Evolutionary conservation across 345 rosid genomes (phyloP).

Genomic region (Citrus mangshanensis): DNA sequence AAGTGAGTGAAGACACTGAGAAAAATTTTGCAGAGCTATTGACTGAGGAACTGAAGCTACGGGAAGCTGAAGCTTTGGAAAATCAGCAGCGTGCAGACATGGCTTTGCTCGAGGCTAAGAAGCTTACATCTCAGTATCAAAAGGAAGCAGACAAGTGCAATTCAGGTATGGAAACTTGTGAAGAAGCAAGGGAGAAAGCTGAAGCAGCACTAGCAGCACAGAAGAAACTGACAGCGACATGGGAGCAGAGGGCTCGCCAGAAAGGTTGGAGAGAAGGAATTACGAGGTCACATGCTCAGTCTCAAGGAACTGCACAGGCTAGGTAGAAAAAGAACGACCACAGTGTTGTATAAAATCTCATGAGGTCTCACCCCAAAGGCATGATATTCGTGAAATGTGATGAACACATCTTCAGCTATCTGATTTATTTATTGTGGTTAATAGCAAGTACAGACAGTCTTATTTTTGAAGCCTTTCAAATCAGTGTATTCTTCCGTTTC

Average conservation of each 20-base stretch:
- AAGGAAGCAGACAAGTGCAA: slow-evolving; percentile 98
- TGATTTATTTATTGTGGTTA: slow-evolving; percentile 1
- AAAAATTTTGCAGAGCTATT: slow-evolving; percentile 75
- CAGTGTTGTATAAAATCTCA: neutral
- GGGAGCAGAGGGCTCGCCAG: slow-evolving; percentile 87
- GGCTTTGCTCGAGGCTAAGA: slow-evolving; percentile 92
- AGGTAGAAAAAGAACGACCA: slow-evolving; percentile 19
- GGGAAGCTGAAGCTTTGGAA: slow-evolving; percentile 78
- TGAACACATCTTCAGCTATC: neutral
- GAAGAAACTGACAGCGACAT: slow-evolving; percentile 63
- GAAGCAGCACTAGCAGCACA: slow-evolving; percentile 67
- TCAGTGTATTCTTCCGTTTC: neutral
- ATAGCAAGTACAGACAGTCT: neutral
- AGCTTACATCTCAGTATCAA: slow-evolving; percentile 82
- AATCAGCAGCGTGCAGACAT: slow-evolving; percentile 69
- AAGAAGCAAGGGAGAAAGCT: slow-evolving; percentile 89
- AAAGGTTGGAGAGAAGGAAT: slow-evolving; percentile 82
- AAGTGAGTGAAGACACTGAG: slow-evolving; percentile 77
- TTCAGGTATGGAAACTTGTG: slow-evolving; percentile 97
- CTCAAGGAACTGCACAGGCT: slow-evolving; percentile 51
- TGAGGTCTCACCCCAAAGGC: slow-evolving; percentile 2
- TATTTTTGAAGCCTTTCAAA: slow-evolving; percentile 2
- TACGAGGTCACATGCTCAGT: slow-evolving; percentile 37
- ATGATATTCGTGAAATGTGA: neutral
- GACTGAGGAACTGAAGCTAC: slow-evolving; percentile 76